Base-by-base conservation (phyloP, 202 grass and related monocot genomes). In the Bolboschoenoplectus hybrid region DNA sequence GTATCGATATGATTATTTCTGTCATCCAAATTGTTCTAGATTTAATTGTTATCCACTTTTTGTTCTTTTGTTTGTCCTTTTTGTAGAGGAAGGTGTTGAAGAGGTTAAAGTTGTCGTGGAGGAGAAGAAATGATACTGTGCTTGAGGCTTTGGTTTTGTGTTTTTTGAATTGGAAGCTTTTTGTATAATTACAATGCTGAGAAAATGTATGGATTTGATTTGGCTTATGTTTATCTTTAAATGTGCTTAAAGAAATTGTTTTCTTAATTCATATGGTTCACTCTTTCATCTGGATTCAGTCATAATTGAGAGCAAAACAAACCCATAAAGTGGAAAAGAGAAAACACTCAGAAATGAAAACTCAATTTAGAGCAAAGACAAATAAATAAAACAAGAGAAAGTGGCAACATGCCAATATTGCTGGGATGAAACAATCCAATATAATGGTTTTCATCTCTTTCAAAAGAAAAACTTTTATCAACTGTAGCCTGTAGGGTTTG, bases 161-260 rank as follows among this genome's bases (percentile, higher is more conserved):
- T 8, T 9, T 80, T 60, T 80, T 40, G 13, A 61, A 80, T 80
- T 80, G 53, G 7, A 11, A 61, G 16, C 52, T 41, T 80, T 1
- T 80, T 1, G 53, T 57, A 60, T 80, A 5, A 43, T 60, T 40
- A n/a, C 34, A 43, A 43, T 80, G 36, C 75, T 80, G 34, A 41
- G 55, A 79, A 41, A 57, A 78, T 78, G 35, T 78, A 9, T 58
- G 34, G 51, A 78, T 77, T 77, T 78, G 13, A 78, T 78, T 73
- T 78, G 13, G 34, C 14, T 57, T 56, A n/a, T 40, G 26, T 39
- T 78, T 57, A 57, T 58, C 7, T 56, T 39, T 6, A 36, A 55
- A 35, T 77, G 51, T 77, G 16, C 32, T 56, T 78, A 14, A 75
- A 40, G 26, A 51, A 3, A 49, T 74, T 51, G 71, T 13, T 51